phyloP scores from a whole-genome alignment of 371 early-diverging fungal species.

The Syncephalis plumigaleata region DNA sequence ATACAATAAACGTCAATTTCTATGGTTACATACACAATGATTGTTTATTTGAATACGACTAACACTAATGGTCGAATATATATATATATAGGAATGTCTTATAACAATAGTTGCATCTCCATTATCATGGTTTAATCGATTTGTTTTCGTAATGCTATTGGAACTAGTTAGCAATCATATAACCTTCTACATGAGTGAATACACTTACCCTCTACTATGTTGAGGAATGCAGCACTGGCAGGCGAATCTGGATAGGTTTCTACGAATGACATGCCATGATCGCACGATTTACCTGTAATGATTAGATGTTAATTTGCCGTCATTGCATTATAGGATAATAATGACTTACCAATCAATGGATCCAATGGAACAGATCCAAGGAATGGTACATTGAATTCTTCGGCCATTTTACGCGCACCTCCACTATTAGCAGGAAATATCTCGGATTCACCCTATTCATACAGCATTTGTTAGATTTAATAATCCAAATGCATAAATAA shows the following conservation, averaged over 20 bases:
- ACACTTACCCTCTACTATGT: conserved; percentile 17
- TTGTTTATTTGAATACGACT: too few species aligned
- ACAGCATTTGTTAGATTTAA: conserved; percentile 5
- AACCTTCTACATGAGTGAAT: too few species aligned
- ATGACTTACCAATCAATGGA: conserved; percentile 47
- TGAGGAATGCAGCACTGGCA: conserved; percentile 54
- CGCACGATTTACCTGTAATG: conserved; percentile 40
- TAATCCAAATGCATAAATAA: background rate
- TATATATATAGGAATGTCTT: too few species aligned
- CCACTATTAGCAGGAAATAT: conserved; percentile 90
- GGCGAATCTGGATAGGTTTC: conserved; percentile 79
- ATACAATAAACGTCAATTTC: too few species aligned
- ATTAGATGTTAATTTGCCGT: too few species aligned
- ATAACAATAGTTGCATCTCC: too few species aligned
- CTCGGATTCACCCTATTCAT: conserved; percentile 35
- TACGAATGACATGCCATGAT: conserved; percentile 71
- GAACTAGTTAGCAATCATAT: too few species aligned
- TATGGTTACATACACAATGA: too few species aligned
- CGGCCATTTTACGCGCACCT: conserved; percentile 67
- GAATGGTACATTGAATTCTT: conserved; percentile 52
- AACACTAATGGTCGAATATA: too few species aligned
- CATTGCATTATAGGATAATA: too few species aligned
- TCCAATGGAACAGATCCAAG: conserved; percentile 85
- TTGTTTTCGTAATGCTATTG: too few species aligned
- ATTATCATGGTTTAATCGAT: too few species aligned